Evolutionary conservation across 257 asterid genomes (phyloP).

Genomic region (Paulownia fortunei): DNA sequence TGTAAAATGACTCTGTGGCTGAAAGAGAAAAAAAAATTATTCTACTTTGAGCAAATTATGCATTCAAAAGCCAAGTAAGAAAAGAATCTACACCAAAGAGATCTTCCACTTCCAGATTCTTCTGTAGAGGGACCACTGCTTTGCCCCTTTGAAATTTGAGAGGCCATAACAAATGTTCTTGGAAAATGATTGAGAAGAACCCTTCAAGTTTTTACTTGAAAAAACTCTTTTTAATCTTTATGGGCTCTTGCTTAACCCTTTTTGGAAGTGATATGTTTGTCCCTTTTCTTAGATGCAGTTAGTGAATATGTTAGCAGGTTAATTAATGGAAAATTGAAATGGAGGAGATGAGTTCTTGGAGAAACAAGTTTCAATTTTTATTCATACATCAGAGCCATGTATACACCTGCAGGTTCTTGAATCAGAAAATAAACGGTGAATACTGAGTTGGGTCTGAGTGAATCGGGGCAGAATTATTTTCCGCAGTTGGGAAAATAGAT

Average conservation of each 20-base stretch:
- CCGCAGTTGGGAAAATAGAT: neutral
- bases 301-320: neutral
- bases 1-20: neutral
- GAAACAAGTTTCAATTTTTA: neutral
- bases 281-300: neutral
- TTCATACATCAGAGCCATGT: neutral
- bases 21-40: neutral
- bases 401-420: neutral
- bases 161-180: conserved; percentile 39
- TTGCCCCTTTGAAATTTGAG: conserved; percentile 47
- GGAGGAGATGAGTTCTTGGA: neutral
- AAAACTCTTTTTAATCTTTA: neutral
- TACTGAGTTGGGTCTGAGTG: too few relatives aligned
- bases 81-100: conserved; percentile 43
- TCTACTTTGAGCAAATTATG: conserved; percentile 32
- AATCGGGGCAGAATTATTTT: too few relatives aligned
- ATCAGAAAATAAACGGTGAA: neutral
- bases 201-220: neutral
- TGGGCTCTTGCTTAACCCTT: conserved; percentile 2
- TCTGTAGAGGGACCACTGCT: conserved; percentile 51
- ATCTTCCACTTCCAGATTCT: conserved; percentile 66
- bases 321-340: too few relatives aligned
- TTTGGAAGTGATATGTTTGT: conserved; percentile 15
- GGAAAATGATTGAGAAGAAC: conserved; percentile 44
- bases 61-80: conserved; percentile 22